These are phyloP conservation scores for Uromyces viciae-fabae DNA, from an alignment of 1,284 basidiomycete genomes.

Conservation along the genomic window DNA sequence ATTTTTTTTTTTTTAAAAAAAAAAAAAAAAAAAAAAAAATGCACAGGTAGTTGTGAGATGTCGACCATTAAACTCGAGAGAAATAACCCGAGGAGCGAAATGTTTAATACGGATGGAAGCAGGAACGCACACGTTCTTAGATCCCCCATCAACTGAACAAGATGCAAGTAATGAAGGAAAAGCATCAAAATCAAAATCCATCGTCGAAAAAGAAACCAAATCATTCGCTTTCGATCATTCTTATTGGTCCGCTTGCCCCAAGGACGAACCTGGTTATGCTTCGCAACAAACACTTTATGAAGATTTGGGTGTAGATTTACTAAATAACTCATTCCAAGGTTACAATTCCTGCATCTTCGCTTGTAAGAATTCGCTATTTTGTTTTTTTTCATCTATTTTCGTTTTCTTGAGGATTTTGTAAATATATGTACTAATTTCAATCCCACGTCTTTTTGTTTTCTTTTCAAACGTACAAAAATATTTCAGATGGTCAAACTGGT, in stretches of 20 bases:
- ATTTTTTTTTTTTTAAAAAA: no score
- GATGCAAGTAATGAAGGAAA: background rate
- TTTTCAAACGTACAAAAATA: no score
- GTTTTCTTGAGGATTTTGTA: no score
- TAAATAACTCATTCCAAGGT: slow-evolving; percentile 90
- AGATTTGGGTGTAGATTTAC: slow-evolving; percentile 86
- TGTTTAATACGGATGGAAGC: slow-evolving; percentile 87
- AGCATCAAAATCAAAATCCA: slow-evolving; percentile 18
- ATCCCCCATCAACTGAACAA: slow-evolving; percentile 63
- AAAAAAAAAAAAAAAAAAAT: no score
- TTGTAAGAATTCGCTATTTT: slow-evolving; percentile 64
- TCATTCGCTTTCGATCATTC: slow-evolving; percentile 44
- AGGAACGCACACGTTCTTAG: slow-evolving; percentile 74
- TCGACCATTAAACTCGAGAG: slow-evolving; percentile 85
- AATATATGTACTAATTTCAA: no score
- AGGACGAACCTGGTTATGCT: slow-evolving; percentile 81
- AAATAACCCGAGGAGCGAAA: slow-evolving; percentile 83
- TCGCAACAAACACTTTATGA: slow-evolving; percentile 90
- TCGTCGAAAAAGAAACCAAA: slow-evolving; percentile 34
- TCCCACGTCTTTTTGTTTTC: no score
- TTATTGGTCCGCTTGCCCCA: slow-evolving; percentile 73
- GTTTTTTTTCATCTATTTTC: background rate
- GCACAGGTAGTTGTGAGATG: slow-evolving; percentile 64
- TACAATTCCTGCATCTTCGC: slow-evolving; percentile 98
- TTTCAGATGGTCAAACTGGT: slow-evolving; percentile 78